These are phyloP conservation scores for Flueggea neowawraea DNA, from an alignment of 441 rosid genomes.

Conservation along the genomic window DNA sequence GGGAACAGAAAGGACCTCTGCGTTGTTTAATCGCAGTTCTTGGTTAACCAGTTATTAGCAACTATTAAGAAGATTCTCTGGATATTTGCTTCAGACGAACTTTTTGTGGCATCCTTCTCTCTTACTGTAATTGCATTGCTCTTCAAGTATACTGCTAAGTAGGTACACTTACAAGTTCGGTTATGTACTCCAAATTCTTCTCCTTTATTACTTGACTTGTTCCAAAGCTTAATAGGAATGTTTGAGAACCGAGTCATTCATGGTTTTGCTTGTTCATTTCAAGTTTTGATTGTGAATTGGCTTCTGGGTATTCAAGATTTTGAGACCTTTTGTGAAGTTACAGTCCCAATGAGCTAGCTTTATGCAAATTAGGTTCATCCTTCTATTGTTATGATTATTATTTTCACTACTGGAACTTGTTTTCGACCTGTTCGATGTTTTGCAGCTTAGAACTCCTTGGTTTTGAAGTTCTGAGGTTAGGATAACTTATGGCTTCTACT, in stretches of 20 bases:
- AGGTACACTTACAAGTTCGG: too few species aligned
- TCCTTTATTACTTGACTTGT: too few species aligned
- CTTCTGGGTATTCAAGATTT: conserved; percentile 1
- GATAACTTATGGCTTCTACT: conserved; percentile 55
- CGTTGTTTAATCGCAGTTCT: too few species aligned
- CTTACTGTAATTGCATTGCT: too few species aligned
- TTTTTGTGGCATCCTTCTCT: too few species aligned
- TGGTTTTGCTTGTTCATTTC: neutral
- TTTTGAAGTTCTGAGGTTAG: conserved; percentile 8
- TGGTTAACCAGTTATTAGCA: too few species aligned
- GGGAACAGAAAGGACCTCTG: too few species aligned
- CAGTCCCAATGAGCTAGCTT: conserved; percentile 3
- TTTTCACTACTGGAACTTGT: conserved; percentile 15
- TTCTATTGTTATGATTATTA: neutral
- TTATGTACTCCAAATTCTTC: too few species aligned
- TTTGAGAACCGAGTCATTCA: neutral
- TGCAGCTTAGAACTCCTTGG: conserved; percentile 22
- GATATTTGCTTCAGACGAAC: too few species aligned
- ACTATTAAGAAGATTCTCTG: too few species aligned
- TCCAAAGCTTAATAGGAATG: too few species aligned
- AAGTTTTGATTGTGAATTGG: neutral
- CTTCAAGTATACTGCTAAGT: too few species aligned
- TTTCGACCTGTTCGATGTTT: conserved; percentile 29
- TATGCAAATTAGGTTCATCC: neutral
- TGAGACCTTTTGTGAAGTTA: neutral